Evolutionary conservation across 805 yeast species (phyloP), one percentile per base, ranked within the genome.

Genomic region (Lipomyces mesembrius): DNA sequence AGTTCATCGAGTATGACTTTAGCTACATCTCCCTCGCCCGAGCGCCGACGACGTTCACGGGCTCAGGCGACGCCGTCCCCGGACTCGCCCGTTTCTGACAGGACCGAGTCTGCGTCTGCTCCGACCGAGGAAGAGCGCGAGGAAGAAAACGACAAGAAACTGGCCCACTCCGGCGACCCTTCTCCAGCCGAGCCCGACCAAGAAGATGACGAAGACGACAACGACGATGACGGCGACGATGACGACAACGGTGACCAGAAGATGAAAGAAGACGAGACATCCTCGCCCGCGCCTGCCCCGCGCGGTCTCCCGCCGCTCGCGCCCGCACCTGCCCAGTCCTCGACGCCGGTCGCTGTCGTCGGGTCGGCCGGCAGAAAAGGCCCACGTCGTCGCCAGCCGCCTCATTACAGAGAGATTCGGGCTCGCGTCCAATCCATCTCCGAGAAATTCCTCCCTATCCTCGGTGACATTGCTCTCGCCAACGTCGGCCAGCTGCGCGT

Each of bases 391-490:
- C 69, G 71, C 34, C 71, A 65, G 46, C 71, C 71, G 59, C 69
- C 71, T 3, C 68, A 67, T 52, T 64, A 64, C 32, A 59, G 64
- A 20, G 60, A 67, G 32, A 59, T 67, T 49, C 64, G 64, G 32
- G 55, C 65, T 17, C 65, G 66, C 8, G 63, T 67, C 52, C 54
- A 35, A 34, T 60, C 66, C 46, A 63, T 67, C 58, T 43, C 57
- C 53, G 71, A 67, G 34, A 64, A 62, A 51, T 67, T 67, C 65
- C 63, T 67, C 52, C 71, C 71, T n/a, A 59, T 67, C 20, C 68
- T 67, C 20, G 71, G 71, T 37, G 71, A 67, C 39, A 53, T 67
- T 27, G 71, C 71, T 54, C 66, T 67, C 39, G 71, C 66, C n/a
- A 64, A 65, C n/a, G 68, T 58, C 29, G 71, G 71, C 20, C 71